Conservation (phyloP, 1,284 basidiomycete species). For the Thecaphora thlaspeos region DNA sequence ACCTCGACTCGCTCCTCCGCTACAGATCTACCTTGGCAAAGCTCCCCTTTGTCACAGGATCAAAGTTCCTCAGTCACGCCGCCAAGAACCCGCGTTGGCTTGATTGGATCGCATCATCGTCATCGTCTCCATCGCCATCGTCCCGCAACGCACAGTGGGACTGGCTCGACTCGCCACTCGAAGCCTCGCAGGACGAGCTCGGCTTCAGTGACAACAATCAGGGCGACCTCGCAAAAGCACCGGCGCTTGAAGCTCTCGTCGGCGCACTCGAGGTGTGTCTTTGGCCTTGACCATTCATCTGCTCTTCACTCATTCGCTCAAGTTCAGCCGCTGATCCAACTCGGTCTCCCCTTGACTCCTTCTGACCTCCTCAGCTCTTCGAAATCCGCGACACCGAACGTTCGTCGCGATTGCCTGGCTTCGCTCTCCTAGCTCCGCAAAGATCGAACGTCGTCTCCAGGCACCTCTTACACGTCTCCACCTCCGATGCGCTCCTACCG, state of each 20-base stretch:
- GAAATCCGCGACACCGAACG: slow-evolving; percentile 2
- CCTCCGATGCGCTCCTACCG: slow-evolving; percentile 11
- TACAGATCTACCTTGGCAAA: slow-evolving; percentile 12
- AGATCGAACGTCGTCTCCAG: slow-evolving; percentile 23
- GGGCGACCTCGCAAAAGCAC: neutral
- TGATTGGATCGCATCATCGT: neutral
- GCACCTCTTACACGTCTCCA: slow-evolving; percentile 23
- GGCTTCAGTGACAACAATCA: too few relatives aligned
- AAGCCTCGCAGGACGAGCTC: neutral
- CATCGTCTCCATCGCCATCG: neutral
- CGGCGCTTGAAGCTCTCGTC: slow-evolving; percentile 22
- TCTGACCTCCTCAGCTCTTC: slow-evolving; percentile 4
- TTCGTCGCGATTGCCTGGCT: slow-evolving; percentile 9
- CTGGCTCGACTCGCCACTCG: neutral
- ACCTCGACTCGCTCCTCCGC: slow-evolving; percentile 22
- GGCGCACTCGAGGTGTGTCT: slow-evolving; percentile 25
- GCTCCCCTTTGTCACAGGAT: neutral
- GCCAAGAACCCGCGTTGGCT: neutral
- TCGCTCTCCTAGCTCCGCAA: slow-evolving; percentile 11
- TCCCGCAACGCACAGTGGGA: neutral
- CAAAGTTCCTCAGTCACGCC: neutral
- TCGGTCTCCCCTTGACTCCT: too few relatives aligned
- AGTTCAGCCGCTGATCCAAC: too few relatives aligned
- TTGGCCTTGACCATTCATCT: too few relatives aligned
- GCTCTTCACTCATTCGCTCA: too few relatives aligned